Percentiles rank a stretch among this genome's conserved stretches.
These are phyloP conservation scores for Collybia mongolica DNA, from an alignment of 768 basidiomycete genomes.

Conservation along the genomic window DNA sequence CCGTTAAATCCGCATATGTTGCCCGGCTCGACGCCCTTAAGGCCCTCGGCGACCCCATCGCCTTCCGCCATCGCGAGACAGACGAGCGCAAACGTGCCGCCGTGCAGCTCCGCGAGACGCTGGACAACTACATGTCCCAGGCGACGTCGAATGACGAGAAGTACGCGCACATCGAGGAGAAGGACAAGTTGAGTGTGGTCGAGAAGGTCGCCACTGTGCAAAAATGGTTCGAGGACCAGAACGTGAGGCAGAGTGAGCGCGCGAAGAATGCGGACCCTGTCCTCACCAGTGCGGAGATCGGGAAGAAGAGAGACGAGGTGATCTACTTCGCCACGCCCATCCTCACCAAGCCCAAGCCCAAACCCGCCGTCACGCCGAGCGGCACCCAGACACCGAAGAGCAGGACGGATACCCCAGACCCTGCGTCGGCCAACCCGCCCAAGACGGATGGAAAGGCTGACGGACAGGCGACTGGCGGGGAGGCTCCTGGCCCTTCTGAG, in stretches of 20 bases:
- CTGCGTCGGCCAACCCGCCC: constrained; percentile 34
- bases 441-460: no score
- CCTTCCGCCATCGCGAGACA: constrained; percentile 75
- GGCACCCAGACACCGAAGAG: constrained; percentile 76
- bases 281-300: constrained; percentile 76
- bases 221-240: constrained; percentile 96
- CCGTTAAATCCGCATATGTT: constrained; percentile 94
- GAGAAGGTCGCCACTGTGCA: constrained; percentile 89
- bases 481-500: constrained; percentile 57
- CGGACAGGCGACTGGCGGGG: constrained; percentile 29
- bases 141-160: constrained; percentile 85
- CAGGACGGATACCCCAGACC: constrained; percentile 56
- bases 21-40: constrained; percentile 80
- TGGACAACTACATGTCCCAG: constrained; percentile 83
- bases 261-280: constrained; percentile 88
- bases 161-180: constrained; percentile 86
- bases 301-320: constrained; percentile 91
- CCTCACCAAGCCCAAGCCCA: constrained; percentile 90
- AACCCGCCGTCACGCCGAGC: constrained; percentile 56
- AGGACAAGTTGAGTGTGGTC: constrained; percentile 81
- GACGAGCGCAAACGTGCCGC: constrained; percentile 79
- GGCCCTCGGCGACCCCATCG: constrained; percentile 83
- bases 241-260: constrained; percentile 81
- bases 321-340: constrained; percentile 90
- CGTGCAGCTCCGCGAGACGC: constrained; percentile 77